These are phyloP conservation scores for Neospermospora avenae DNA, from an alignment of 2,329 filamentous ascomycete species.

Conservation along the genomic window DNA sequence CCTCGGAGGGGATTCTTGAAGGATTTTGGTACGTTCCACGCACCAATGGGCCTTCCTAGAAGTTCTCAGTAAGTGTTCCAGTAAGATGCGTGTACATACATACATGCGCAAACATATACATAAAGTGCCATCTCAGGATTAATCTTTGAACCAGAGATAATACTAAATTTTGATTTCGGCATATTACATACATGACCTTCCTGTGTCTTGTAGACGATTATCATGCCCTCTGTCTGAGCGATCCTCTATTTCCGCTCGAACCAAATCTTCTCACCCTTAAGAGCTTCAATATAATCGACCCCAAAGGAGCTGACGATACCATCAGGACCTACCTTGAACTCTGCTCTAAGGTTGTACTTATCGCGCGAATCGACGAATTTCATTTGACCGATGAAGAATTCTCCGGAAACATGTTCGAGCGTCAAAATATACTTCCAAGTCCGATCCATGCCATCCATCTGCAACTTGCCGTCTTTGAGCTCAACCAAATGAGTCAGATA, in stretches of 20 bases:
- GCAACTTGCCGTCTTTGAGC: constrained; percentile 13
- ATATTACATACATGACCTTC: not conserved
- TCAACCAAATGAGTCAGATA: constrained; percentile 13
- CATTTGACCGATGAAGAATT: constrained; percentile 19
- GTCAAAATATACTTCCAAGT: constrained; percentile 14
- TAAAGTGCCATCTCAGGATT: too few species aligned
- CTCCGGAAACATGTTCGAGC: constrained; percentile 17
- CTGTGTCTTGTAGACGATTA: not conserved
- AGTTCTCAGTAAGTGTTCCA: too few species aligned
- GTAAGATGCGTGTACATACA: too few species aligned
- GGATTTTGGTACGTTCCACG: too few species aligned
- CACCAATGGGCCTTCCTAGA: too few species aligned
- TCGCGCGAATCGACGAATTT: constrained; percentile 1
- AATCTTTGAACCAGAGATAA: too few species aligned
- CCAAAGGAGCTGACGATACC: constrained; percentile 11
- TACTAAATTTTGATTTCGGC: too few species aligned
- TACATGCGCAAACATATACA: too few species aligned
- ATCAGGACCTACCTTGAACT: constrained; percentile 16
- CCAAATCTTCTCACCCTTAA: constrained; percentile 19
- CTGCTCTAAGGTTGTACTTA: constrained; percentile 2
- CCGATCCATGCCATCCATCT: constrained; percentile 16
- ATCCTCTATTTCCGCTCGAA: constrained; percentile 2
- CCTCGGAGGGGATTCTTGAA: too few species aligned
- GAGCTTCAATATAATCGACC: constrained; percentile 5
- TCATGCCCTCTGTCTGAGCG: not conserved